phyloP scores from a whole-genome alignment of 164 flowering plant species.

The Aristolochia contorta region DNA sequence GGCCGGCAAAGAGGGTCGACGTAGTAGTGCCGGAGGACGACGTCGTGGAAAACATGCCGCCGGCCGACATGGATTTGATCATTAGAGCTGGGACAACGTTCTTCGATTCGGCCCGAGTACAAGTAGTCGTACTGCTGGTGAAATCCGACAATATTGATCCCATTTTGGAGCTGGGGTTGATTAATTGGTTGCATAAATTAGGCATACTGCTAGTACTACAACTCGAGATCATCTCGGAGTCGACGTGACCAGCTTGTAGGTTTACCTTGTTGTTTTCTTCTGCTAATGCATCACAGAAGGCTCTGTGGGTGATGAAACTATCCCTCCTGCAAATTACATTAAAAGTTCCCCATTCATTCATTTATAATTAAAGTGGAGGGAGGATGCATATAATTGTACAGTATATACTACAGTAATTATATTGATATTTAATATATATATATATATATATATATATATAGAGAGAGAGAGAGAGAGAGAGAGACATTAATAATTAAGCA shows the following conservation, averaged over 20 bases:
- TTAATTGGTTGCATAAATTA: constrained; percentile 8
- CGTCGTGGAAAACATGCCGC: constrained; percentile 40
- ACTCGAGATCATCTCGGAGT: constrained; percentile 14
- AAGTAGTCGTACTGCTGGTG: too few species aligned
- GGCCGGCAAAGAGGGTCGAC: constrained; percentile 21
- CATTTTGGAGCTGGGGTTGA: constrained; percentile 1
- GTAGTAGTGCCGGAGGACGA: constrained; percentile 21
- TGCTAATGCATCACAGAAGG: constrained; percentile 49
- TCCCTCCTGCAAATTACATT: constrained; percentile 32
- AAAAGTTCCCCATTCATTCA: too few species aligned
- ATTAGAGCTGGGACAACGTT: too few species aligned
- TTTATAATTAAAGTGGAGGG: too few species aligned
- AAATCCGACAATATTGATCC: constrained; percentile 17
- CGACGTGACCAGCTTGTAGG: constrained; percentile 22
- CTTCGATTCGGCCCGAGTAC: too few species aligned
- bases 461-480: too few species aligned
- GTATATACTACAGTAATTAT: too few species aligned
- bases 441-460: too few species aligned
- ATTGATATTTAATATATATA: too few species aligned
- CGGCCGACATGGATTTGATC: constrained; percentile 39
- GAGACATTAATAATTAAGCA: too few species aligned
- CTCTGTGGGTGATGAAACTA: constrained; percentile 54
- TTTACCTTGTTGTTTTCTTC: constrained; percentile 40
- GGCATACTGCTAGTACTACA: too few species aligned
- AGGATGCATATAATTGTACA: too few species aligned